These are phyloP conservation scores for Umbilicaria muhlenbergii DNA, from an alignment of 495 filamentous ascomycete genomes.

Conservation along the genomic window DNA sequence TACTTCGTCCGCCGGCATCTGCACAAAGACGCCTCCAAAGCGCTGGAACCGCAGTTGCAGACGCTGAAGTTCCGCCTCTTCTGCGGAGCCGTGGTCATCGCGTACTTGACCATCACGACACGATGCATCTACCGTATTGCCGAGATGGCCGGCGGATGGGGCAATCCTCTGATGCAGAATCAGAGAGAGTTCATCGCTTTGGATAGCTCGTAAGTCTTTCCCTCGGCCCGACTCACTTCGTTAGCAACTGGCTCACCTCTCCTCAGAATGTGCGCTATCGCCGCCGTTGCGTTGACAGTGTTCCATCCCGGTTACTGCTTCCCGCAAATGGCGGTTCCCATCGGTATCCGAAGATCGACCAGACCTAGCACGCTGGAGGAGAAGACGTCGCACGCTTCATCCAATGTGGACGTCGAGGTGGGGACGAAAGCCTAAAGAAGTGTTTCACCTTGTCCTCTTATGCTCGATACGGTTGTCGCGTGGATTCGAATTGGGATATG, in stretches of 20 bases:
- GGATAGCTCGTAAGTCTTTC: slow-evolving; percentile 34
- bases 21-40: slow-evolving; percentile 12
- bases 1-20: slow-evolving; percentile 5
- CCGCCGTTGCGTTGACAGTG: slow-evolving; percentile 26
- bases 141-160: slow-evolving; percentile 56
- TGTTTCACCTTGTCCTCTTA: no score
- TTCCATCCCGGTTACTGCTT: slow-evolving; percentile 36
- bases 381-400: no score
- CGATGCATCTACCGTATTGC: slow-evolving; percentile 55
- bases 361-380: no score
- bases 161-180: slow-evolving; percentile 49
- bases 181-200: slow-evolving; percentile 47
- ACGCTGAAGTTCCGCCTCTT: slow-evolving; percentile 35
- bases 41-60: slow-evolving; percentile 17
- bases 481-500: no score
- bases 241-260: not conserved
- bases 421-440: no score
- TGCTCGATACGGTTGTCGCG: no score
- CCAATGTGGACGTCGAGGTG: no score
- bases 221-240: not conserved
- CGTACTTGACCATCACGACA: slow-evolving; percentile 45
- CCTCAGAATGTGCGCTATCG: slow-evolving; percentile 29
- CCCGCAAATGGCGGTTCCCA: slow-evolving; percentile 17
- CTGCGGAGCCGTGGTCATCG: slow-evolving; percentile 31
- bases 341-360: no score